phyloP scores from a whole-genome alignment of 257 asterid genomes.

The Linderniella brevidens region DNA sequence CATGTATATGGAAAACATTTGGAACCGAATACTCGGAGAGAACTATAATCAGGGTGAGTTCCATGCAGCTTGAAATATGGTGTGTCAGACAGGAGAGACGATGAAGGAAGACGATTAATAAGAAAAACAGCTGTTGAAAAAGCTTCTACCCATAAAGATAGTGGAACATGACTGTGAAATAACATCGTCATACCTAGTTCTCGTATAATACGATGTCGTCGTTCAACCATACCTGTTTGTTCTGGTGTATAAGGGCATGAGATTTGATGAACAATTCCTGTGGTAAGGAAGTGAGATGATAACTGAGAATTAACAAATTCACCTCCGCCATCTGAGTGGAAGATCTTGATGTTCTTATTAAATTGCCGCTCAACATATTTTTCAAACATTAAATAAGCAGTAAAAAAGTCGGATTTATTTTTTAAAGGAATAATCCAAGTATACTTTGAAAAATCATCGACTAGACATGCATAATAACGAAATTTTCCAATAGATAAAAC shows the following conservation, averaged over 20 bases:
- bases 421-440: not conserved
- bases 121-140: not conserved
- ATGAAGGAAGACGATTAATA: conserved; percentile 1
- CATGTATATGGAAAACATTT: conserved; percentile 8
- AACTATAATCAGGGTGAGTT: not conserved
- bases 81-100: not conserved
- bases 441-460: conserved; percentile 8
- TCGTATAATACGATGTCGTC: conserved; percentile 1
- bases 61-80: not conserved
- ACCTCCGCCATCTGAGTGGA: conserved; percentile 7
- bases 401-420: conserved; percentile 6
- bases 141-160: not conserved
- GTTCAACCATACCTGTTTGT: conserved; percentile 7
- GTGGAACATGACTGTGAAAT: not conserved
- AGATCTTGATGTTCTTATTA: not conserved
- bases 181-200: conserved; percentile 11
- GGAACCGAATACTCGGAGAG: not conserved
- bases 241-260: conserved; percentile 6
- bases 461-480: conserved; percentile 11
- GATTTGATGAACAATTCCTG: conserved; percentile 2
- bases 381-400: conserved; percentile 4
- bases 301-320: conserved; percentile 2
- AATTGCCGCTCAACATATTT: conserved; percentile 3
- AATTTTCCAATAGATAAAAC: conserved; percentile 4
- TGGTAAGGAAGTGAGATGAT: not conserved